Percentiles rank a stretch among this genome's conserved stretches.
phyloP scores from a whole-genome alignment of 202 grass and related monocot genomes.

The Eragrostis tef region DNA sequence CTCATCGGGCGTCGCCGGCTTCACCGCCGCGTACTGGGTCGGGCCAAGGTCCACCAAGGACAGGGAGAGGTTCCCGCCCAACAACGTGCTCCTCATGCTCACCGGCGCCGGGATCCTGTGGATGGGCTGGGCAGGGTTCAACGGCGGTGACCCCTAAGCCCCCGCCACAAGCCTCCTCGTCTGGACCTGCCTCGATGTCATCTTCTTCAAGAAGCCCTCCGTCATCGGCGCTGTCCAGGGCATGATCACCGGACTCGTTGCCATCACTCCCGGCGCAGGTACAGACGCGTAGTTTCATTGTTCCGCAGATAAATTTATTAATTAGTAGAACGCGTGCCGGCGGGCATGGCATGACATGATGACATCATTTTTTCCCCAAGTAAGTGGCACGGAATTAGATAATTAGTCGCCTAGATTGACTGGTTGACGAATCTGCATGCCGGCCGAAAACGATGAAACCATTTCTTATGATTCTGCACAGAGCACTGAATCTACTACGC shows the following conservation, averaged over 20 bases:
- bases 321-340: not conserved
- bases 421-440: not conserved
- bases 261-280: conserved; percentile 95
- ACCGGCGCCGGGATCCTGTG: conserved; percentile 86
- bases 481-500: conserved; percentile 23
- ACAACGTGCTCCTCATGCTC: conserved; percentile 90
- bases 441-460: not conserved
- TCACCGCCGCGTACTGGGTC: conserved; percentile 85
- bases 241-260: conserved; percentile 96
- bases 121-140: conserved; percentile 98
- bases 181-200: conserved; percentile 93
- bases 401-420: not conserved
- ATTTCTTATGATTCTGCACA: not conserved
- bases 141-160: conserved; percentile 85
- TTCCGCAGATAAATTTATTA: not conserved
- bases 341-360: not conserved
- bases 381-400: not conserved
- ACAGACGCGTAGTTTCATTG: not conserved
- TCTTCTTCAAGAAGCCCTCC: conserved; percentile 96
- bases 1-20: conserved; percentile 73
- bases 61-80: conserved; percentile 89
- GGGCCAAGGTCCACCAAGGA: conserved; percentile 86
- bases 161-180: conserved; percentile 87
- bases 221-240: conserved; percentile 95
- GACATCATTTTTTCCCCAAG: not conserved